A percentile compares a stretch with the other conserved stretches of the same genome.
These are phyloP conservation scores for Talaromyces piceae DNA, from an alignment of 2,329 filamentous ascomycete genomes.

Conservation along the genomic window DNA sequence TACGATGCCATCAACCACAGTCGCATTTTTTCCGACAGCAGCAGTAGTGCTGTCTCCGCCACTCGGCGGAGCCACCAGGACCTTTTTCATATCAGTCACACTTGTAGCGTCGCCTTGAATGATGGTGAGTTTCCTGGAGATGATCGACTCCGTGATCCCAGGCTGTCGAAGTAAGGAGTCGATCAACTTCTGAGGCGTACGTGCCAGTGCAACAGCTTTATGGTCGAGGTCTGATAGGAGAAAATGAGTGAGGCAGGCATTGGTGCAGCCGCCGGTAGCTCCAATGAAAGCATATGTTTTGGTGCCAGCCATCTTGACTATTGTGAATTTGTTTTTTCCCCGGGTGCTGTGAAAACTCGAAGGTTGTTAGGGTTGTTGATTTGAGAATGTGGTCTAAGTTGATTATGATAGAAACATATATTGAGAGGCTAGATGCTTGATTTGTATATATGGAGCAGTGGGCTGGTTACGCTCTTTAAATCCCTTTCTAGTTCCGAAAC, in stretches of 20 bases:
- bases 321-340: no score
- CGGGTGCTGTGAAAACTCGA: no score
- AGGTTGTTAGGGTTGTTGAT: no score
- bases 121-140: conserved; percentile 40
- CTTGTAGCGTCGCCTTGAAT: conserved; percentile 42
- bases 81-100: conserved; percentile 31
- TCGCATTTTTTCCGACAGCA: not conserved
- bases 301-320: conserved; percentile 12
- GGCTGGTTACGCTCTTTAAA: no score
- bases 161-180: conserved; percentile 33
- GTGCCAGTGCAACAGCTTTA: conserved; percentile 42
- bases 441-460: not conserved
- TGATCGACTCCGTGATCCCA: conserved; percentile 26
- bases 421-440: no score
- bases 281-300: conserved; percentile 45
- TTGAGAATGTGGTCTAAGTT: no score
- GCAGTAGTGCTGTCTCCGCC: conserved; percentile 4
- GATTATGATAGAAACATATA: no score
- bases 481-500: no score
- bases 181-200: conserved; percentile 44
- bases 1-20: conserved; percentile 37
- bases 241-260: conserved; percentile 37
- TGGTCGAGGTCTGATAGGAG: conserved; percentile 25
- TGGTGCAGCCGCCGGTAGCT: conserved; percentile 44
- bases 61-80: conserved; percentile 24